Base-by-base conservation (phyloP, 2,329 filamentous ascomycete species). In the Pyrenochaeta sp. region DNA sequence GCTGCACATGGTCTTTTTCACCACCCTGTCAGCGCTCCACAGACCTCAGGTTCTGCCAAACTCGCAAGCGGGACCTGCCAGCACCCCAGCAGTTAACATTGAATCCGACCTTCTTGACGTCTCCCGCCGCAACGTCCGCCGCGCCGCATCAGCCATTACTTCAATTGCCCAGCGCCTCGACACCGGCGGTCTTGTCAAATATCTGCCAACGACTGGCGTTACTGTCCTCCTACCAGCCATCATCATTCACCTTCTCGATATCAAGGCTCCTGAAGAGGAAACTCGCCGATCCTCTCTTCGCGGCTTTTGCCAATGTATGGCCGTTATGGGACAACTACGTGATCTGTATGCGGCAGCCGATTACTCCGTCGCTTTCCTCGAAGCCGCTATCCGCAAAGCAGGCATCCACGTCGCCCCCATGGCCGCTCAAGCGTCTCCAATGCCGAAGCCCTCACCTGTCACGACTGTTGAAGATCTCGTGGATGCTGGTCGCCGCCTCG, bases 281-380 rank as follows among this genome's bases (percentile, higher is more conserved):
- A 88, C 90, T 3, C 88, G 92, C 19, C 86, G 91, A 58, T 84
- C 86, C 42, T 93, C 91, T 46, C 85, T 93, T 25, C 86, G 89
- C 56, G 91, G 92, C 22, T 97, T 97, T 81, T 90, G 90, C 67
- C 90, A 93, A 74, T 97, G 94, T 79, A 97, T 97, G 92, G 86
- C 89, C 46, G 92, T 97, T 58, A 91, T 97, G 83, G 89, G 93
- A 74, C 90, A 90, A 62, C 84, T 98, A 19, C 88, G 93, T 37
- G 92, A 97, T 72, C 91, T 93, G 30, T 97, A 98, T 72, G 89
- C 93, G 0, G 93, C 93, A 0, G 94, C 94, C n/a, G 93, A 97
- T 77, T 97, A 95, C 70, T 93, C 92, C n/a, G 94, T 91, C 0
- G 91, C 91, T 2, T 97, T 97, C 81, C 84, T 97, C n/a, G 92